These are phyloP conservation scores for Leccinum sublutescens DNA, from an alignment of 768 basidiomycete genomes.

Conservation along the genomic window DNA sequence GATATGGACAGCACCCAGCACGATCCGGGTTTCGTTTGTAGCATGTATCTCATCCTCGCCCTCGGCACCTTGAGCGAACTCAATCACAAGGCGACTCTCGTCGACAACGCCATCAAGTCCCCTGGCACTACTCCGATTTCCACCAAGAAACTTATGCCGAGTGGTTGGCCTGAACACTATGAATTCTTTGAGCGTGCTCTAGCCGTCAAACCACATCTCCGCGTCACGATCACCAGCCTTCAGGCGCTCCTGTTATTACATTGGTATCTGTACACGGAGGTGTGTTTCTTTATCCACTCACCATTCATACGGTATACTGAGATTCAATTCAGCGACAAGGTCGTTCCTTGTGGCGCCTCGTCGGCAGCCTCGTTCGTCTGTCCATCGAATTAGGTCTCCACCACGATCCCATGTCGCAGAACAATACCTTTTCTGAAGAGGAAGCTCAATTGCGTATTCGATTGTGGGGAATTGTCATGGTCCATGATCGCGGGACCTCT, in stretches of 20 bases:
- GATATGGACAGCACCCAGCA: constrained; percentile 48
- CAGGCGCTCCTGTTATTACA: constrained; percentile 83
- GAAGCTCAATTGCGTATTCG: constrained; percentile 79
- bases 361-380: constrained; percentile 79
- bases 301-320: neutral
- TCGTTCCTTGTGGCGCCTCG: constrained; percentile 85
- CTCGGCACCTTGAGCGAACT: constrained; percentile 82
- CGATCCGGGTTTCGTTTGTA: constrained; percentile 79
- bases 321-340: constrained; percentile 66
- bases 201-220: constrained; percentile 75
- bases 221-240: constrained; percentile 77
- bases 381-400: constrained; percentile 84
- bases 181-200: constrained; percentile 83
- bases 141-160: constrained; percentile 57
- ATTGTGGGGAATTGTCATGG: constrained; percentile 80
- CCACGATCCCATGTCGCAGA: constrained; percentile 75
- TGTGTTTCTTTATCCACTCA: constrained; percentile 31
- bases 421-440: constrained; percentile 62
- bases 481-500: constrained; percentile 87
- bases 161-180: constrained; percentile 74
- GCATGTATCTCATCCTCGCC: constrained; percentile 73
- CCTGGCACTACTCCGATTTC: constrained; percentile 35
- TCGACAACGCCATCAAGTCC: constrained; percentile 44
- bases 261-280: constrained; percentile 90
- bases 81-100: constrained; percentile 62